Conservation (phyloP, 345 rosid genomes). For the Combretum micranthum region DNA sequence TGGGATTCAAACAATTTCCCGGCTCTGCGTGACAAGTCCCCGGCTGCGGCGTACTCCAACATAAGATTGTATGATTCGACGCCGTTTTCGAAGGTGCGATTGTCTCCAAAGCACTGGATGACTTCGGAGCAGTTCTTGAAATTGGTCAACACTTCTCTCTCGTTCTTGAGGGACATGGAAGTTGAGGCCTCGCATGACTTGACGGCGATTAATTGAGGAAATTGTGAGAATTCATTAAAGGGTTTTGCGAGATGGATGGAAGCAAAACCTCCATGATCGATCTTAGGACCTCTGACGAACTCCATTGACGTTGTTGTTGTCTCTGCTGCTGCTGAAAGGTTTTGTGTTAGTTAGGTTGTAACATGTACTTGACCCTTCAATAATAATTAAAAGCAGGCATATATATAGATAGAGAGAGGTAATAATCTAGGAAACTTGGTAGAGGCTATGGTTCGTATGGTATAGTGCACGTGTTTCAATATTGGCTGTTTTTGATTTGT, state of each 20-base stretch:
- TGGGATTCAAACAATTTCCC: constrained; percentile 18
- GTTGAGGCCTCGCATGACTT: constrained; percentile 16
- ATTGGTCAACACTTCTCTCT: constrained; percentile 11
- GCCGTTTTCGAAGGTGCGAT: constrained; percentile 9
- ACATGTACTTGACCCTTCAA: no score
- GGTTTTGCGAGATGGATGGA: constrained; percentile 17
- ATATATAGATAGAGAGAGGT: no score
- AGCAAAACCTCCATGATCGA: constrained; percentile 24
- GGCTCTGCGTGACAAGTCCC: constrained; percentile 14
- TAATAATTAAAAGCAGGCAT: no score
- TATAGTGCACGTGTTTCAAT: no score
- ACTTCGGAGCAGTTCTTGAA: constrained; percentile 12
- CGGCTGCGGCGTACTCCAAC: constrained; percentile 25
- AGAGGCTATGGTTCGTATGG: no score
- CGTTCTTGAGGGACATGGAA: constrained; percentile 20
- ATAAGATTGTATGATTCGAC: constrained; percentile 9
- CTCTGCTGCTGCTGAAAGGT: no score
- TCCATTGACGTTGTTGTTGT: constrained; percentile 12
- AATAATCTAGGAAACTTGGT: no score
- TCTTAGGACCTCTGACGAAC: constrained; percentile 25
- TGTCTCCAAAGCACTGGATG: constrained; percentile 17
- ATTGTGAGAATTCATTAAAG: not conserved
- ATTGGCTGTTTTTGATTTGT: no score
- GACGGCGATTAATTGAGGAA: constrained; percentile 18
- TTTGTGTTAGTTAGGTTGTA: not conserved